Evolutionary conservation across 2,329 filamentous ascomycete species (phyloP), one percentile per base, ranked within the genome.

Genomic region (Trichoderma brevicompactum): DNA sequence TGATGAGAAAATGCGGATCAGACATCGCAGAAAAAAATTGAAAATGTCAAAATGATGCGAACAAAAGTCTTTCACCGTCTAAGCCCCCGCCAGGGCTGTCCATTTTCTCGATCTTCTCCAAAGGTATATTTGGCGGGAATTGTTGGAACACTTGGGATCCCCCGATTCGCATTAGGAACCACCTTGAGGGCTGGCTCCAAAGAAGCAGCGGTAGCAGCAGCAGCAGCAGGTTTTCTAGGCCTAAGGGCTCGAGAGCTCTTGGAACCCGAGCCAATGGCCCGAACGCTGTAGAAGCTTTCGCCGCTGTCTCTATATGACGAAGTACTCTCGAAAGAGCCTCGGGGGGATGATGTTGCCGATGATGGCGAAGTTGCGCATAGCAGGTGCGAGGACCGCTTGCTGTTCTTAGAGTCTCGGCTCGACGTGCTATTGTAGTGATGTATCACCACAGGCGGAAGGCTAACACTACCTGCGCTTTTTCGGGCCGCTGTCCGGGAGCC

Each of bases 141-240:
- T 40, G 73, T 73, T 28, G 82, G 79, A 50, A 83, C 78, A 34
- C 71, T 75, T 3, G 81, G 81, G 52, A 82, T 80, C 15, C 81
- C 82, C 41, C 79, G 76, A 68, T 84, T 83, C 53, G 72, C 76
- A 69, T 82, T 79, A 6, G 82, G 79, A 38, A 81, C 75, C 38
- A 82, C 76, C 32, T 76, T 75, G 58, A 83, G 73, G 38, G n/a
- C n/a, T n/a, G 76, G 73, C 64, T 70, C 72, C 36, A 52, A 68
- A 15, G 71, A 68, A 2, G 72, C 67, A 19, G 36, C 34, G 12
- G 7, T 5, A 40, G 54, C 36, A 6, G 56, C 36, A 40, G 38
- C 40, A 13, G 53, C 13, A 49, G 56, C 44, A 8, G 44, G n/a
- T 8, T 54, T 63, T 13, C 75, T 70, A 15, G 75, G 68, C 54